Conservation (phyloP, 1,284 basidiomycete species). For the Ceratorhiza oryzae-sativae region DNA sequence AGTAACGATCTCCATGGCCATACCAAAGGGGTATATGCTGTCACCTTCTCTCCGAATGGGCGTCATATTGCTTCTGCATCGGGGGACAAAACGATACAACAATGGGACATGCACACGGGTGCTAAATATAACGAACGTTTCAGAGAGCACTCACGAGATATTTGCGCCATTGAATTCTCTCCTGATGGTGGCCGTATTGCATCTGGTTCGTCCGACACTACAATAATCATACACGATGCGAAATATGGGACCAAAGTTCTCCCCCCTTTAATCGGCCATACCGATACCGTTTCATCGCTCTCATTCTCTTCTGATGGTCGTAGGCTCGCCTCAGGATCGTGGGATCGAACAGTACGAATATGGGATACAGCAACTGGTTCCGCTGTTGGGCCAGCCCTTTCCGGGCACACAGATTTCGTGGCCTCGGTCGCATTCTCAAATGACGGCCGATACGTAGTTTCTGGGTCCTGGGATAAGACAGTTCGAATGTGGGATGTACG, state of each 20-base stretch:
- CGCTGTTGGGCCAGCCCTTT: background rate
- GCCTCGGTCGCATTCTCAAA: conserved; percentile 52
- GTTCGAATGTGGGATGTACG: conserved; percentile 37
- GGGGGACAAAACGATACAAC: background rate
- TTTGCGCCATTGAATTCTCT: conserved; percentile 17
- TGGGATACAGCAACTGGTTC: conserved; percentile 23
- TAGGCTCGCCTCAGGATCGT: conserved; percentile 28
- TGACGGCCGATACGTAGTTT: conserved; percentile 48
- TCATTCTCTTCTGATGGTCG: conserved; percentile 53
- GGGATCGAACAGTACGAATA: conserved; percentile 21
- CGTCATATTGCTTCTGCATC: background rate
- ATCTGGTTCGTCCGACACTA: background rate
- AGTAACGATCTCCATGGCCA: background rate
- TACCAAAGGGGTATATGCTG: background rate
- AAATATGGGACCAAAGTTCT: conserved; percentile 16
- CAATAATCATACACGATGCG: conserved; percentile 9
- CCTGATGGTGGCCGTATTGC: conserved; percentile 27
- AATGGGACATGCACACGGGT: background rate
- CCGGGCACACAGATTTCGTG: conserved; percentile 44
- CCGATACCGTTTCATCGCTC: conserved; percentile 48
- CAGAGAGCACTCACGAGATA: background rate
- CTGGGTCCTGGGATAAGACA: conserved; percentile 24
- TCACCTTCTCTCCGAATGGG: background rate
- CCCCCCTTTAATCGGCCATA: conserved; percentile 11
- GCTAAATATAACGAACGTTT: background rate